phyloP scores from a whole-genome alignment of 768 basidiomycete genomes.

The Favolaschia claudopus region DNA sequence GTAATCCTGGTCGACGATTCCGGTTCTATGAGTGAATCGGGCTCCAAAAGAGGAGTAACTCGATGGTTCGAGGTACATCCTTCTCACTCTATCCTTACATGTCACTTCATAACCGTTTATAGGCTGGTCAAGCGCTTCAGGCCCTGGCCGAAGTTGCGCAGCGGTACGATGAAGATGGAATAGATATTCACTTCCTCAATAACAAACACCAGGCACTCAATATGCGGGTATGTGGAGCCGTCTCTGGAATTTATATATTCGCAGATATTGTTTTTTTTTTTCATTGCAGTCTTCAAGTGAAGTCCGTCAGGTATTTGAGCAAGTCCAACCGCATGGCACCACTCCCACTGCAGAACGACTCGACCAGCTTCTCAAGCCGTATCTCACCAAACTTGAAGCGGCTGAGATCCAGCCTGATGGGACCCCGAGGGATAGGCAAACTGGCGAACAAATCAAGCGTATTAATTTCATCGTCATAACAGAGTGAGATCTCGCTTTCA shows the following conservation, averaged over 20 bases:
- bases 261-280: neutral
- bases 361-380: constrained; percentile 39
- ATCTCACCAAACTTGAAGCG: constrained; percentile 35
- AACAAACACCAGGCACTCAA: constrained; percentile 38
- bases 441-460: constrained; percentile 53
- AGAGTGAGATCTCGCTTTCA: constrained; percentile 66
- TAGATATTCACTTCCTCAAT: constrained; percentile 72
- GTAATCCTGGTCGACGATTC: constrained; percentile 71
- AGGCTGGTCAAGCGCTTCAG: constrained; percentile 57
- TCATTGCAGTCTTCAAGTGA: constrained; percentile 41
- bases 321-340: constrained; percentile 50
- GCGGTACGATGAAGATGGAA: constrained; percentile 62
- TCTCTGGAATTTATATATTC: neutral
- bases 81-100: neutral
- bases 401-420: constrained; percentile 23
- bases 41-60: constrained; percentile 32
- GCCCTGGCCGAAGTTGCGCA: constrained; percentile 56
- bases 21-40: constrained; percentile 53
- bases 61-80: constrained; percentile 58
- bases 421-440: neutral
- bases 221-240: constrained; percentile 43
- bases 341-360: constrained; percentile 53
- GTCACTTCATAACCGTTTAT: neutral
- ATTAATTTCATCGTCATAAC: constrained; percentile 69
- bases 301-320: constrained; percentile 52